Conservation (phyloP, 129 eudicot species). For the Flaveria brownii region DNA sequence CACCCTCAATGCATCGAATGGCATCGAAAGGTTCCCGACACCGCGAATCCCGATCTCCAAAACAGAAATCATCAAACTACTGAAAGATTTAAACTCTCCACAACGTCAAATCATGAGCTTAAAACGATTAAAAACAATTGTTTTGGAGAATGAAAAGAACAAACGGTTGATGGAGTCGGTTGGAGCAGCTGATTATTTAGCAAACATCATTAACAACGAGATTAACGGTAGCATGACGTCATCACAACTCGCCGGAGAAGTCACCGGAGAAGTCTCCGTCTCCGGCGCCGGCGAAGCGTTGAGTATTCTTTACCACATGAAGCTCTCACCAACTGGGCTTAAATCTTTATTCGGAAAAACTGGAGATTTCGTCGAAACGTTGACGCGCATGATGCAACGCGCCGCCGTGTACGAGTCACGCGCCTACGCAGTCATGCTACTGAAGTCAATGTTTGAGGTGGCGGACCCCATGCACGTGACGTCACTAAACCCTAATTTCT, state of each 20-base stretch:
- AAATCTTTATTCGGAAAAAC: conserved; percentile 34
- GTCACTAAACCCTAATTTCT: conserved; percentile 32
- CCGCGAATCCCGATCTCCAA: conserved; percentile 46
- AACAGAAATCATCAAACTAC: conserved; percentile 50
- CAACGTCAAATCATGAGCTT: conserved; percentile 36
- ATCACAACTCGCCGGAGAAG: conserved; percentile 28
- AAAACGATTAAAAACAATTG: conserved; percentile 46
- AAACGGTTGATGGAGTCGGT: conserved; percentile 52
- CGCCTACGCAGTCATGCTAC: conserved; percentile 49
- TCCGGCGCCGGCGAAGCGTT: conserved; percentile 50
- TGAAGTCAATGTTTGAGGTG: conserved; percentile 52
- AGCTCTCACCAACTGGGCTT: conserved; percentile 41
- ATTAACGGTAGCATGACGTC: neutral
- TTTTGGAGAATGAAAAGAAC: conserved; percentile 47
- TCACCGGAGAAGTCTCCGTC: conserved; percentile 18
- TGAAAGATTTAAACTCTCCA: conserved; percentile 44
- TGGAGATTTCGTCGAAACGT: conserved; percentile 33
- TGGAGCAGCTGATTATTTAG: conserved; percentile 43
- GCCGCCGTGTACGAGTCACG: conserved; percentile 55
- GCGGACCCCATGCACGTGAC: conserved; percentile 51
- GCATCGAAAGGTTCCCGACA: conserved; percentile 60
- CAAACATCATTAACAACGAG: conserved; percentile 22
- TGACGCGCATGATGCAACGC: conserved; percentile 45
- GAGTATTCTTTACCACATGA: conserved; percentile 43
- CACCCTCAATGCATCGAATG: conserved; percentile 59